Evolutionary conservation across 441 rosid species (phyloP).

Genomic region (Euphorbia corollata): DNA sequence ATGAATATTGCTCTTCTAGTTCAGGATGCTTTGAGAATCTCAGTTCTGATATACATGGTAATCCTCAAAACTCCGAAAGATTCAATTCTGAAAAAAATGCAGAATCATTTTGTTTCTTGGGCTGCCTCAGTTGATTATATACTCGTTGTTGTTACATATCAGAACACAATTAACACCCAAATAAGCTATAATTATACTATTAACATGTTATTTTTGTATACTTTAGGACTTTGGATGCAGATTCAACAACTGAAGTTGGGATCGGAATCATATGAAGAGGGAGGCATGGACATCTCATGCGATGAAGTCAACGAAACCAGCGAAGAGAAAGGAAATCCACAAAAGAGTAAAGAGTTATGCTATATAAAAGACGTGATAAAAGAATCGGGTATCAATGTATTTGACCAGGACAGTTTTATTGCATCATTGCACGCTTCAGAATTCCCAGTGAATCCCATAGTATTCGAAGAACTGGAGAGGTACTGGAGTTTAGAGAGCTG

Average conservation of each 20-base stretch:
- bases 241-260: slow-evolving; percentile 84
- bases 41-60: slow-evolving; percentile 90
- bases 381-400: slow-evolving; percentile 41
- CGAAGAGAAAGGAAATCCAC: slow-evolving; percentile 30
- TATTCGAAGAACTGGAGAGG: slow-evolving; percentile 74
- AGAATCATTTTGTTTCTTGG: neutral
- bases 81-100: neutral
- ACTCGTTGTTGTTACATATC: neutral
- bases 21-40: slow-evolving; percentile 91
- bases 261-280: slow-evolving; percentile 60
- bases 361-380: slow-evolving; percentile 48
- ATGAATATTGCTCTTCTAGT: slow-evolving; percentile 54
- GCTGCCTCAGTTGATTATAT: neutral
- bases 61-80: slow-evolving; percentile 6
- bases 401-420: slow-evolving; percentile 37
- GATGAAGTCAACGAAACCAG: slow-evolving; percentile 51
- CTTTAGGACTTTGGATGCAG: slow-evolving; percentile 80
- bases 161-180: neutral
- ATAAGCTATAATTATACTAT: neutral
- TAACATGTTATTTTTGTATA: neutral
- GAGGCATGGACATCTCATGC: slow-evolving; percentile 49
- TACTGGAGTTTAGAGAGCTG: slow-evolving; percentile 31
- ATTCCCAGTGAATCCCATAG: slow-evolving; percentile 48
- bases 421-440: slow-evolving; percentile 58
- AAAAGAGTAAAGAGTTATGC: slow-evolving; percentile 45